Evolutionary conservation across 208 protist genomes (phyloP).

Genomic region (Vickermania spadyakhi): DNA sequence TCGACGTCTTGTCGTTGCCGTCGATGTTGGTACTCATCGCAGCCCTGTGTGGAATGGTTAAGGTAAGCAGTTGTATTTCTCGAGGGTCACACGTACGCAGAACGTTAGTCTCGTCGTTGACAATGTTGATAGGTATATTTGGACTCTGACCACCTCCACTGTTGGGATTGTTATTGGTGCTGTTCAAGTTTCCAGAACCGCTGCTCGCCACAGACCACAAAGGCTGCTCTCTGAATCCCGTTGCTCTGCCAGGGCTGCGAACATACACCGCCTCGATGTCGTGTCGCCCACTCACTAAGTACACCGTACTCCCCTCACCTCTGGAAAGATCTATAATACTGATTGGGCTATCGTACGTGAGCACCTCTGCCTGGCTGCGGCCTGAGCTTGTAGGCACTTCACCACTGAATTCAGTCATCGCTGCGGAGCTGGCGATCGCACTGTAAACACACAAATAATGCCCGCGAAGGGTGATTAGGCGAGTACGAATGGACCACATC

Average conservation of each 20-base stretch:
- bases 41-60: background rate
- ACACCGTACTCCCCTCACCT: slow-evolving; percentile 9
- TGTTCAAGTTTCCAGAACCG: background rate
- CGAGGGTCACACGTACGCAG: background rate
- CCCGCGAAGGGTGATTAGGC: background rate
- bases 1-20: background rate
- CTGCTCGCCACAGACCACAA: background rate
- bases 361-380: background rate
- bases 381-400: background rate
- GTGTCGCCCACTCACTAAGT: slow-evolving; percentile 21
- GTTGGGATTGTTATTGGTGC: background rate
- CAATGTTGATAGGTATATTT: background rate
- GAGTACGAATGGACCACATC: background rate
- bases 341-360: slow-evolving; percentile 31
- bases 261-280: slow-evolving; percentile 27
- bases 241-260: slow-evolving; percentile 15
- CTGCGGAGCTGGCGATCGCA: background rate
- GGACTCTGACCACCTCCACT: background rate
- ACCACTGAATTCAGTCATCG: background rate
- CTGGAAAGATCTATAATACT: slow-evolving; percentile 21
- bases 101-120: background rate
- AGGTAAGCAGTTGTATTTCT: background rate
- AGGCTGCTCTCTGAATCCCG: background rate
- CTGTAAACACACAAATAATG: slow-evolving; percentile 1
- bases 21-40: background rate